Evolutionary conservation across 495 filamentous ascomycete genomes (phyloP), one percentile per base, ranked within the genome.

Genomic region (Parathielavia hyrcaniae): DNA sequence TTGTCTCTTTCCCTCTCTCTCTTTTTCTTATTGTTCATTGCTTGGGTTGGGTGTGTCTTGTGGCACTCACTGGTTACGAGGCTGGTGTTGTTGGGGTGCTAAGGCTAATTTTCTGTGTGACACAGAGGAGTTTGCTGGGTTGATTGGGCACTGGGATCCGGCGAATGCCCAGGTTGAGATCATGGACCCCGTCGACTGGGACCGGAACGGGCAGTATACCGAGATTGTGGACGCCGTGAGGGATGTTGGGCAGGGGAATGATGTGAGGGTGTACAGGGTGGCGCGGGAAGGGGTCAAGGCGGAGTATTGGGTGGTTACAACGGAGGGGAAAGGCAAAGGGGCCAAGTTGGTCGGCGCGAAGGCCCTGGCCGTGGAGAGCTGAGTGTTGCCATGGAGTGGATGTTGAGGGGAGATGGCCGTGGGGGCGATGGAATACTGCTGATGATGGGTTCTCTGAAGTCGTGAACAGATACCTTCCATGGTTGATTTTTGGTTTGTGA

Each of bases 271-370:
- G n/a, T 96, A 90, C 60, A 74, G 81, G 52, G 80, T 92, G 16
- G 73, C 74, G 49, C 71, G 77, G 64, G 83, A 75, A 60, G 83
- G 76, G 32, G 82, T 83, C 13, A 80, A 81, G 66, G 71, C 77
- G n/a, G 87, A 92, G 72, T 93, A 92, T 65, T 95, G 81, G 79
- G 71, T 93, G 46, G 71, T 93, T 34, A 84, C 66, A 50, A 59
- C 83, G 53, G 62, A 75, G 61, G 72, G 79, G 75, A 71, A 77
- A 61, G 64, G 73, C 68, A 60, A 67, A 41, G 71, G 65, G 22
- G 78, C 76, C 39, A 81, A 75, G 70, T 49, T 95, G 58, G 82
- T 95, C 5, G 90, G 90, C 8, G 71, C 86, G 44, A 90, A 86
- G 76, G 87, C 86, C 8, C 74, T 86, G 77, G 79, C 82, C 40